Evolutionary conservation across 2,329 filamentous ascomycete genomes (phyloP).

Genomic region (Dryadomyces sulphureus): DNA sequence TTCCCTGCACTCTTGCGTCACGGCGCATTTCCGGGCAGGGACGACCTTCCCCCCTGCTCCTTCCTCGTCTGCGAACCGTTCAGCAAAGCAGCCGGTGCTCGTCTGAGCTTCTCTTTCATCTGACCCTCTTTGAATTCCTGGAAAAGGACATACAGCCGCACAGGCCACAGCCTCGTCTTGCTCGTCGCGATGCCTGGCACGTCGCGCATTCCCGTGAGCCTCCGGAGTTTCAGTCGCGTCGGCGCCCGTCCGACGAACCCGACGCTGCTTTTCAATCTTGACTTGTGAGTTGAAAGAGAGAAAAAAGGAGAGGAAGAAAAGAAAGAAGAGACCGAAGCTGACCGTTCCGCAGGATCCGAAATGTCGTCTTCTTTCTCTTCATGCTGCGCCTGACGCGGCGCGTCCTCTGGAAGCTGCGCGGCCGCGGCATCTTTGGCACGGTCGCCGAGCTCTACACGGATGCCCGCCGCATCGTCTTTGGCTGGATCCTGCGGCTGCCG

Average conservation of each 20-base stretch:
- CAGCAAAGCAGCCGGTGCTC: background rate
- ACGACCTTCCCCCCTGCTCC: background rate
- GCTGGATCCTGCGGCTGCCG: constrained; percentile 71
- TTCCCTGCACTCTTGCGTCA: background rate
- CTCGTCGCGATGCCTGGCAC: constrained; percentile 42
- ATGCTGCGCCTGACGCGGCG: constrained; percentile 70
- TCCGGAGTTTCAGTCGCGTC: constrained; percentile 49
- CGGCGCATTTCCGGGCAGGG: background rate
- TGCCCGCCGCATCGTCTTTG: constrained; percentile 61
- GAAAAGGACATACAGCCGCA: no score
- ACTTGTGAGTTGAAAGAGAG: constrained; percentile 39
- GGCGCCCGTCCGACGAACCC: constrained; percentile 42
- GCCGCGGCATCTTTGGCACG: constrained; percentile 74
- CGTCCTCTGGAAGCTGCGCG: constrained; percentile 70
- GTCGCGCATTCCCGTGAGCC: constrained; percentile 55
- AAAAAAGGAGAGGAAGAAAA: background rate
- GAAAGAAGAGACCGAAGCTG: background rate
- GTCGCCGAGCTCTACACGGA: constrained; percentile 58
- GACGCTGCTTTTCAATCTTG: constrained; percentile 47
- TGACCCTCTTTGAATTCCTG: no score
- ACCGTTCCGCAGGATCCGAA: constrained; percentile 47
- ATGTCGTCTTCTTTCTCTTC: constrained; percentile 81
- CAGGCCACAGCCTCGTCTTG: no score
- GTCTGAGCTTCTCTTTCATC: background rate
- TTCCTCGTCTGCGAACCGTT: background rate